phyloP scores from a whole-genome alignment of 768 basidiomycete species.

The Suillus luteus region DNA sequence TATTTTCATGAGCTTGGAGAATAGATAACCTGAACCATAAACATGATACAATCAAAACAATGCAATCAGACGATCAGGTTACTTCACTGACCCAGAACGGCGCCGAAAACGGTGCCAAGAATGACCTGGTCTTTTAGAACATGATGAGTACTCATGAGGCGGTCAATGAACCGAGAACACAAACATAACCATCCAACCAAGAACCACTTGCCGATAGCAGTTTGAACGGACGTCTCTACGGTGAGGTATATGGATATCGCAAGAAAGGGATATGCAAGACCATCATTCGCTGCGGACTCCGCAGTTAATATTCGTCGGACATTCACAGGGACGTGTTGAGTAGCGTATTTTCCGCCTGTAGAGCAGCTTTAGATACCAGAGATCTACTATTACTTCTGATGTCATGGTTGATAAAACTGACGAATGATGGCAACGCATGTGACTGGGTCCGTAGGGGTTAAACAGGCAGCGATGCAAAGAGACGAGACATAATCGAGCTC shows the following conservation, averaged over 20 bases:
- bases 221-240: constrained; percentile 58
- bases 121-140: constrained; percentile 69
- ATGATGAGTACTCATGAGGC: constrained; percentile 6
- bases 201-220: constrained; percentile 83
- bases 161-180: constrained; percentile 25
- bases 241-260: constrained; percentile 84
- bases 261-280: constrained; percentile 92
- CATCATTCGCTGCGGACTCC: constrained; percentile 94
- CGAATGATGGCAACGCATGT: too few relatives aligned
- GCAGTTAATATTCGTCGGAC: constrained; percentile 82
- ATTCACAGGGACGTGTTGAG: constrained; percentile 67
- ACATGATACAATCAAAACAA: not conserved
- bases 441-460: too few relatives aligned
- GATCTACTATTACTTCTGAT: too few relatives aligned
- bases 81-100: constrained; percentile 43
- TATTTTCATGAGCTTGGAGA: constrained; percentile 72
- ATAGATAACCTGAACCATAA: constrained; percentile 52
- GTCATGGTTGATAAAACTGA: too few relatives aligned
- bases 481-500: too few relatives aligned
- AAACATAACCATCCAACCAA: constrained; percentile 81
- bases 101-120: constrained; percentile 71
- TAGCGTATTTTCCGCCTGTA: constrained; percentile 69
- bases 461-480: too few relatives aligned
- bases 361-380: not conserved
- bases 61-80: not conserved